Percentiles rank a stretch among this genome's conserved stretches.
phyloP scores from a whole-genome alignment of 768 basidiomycete species.

The Fibroporia radiculosa region DNA sequence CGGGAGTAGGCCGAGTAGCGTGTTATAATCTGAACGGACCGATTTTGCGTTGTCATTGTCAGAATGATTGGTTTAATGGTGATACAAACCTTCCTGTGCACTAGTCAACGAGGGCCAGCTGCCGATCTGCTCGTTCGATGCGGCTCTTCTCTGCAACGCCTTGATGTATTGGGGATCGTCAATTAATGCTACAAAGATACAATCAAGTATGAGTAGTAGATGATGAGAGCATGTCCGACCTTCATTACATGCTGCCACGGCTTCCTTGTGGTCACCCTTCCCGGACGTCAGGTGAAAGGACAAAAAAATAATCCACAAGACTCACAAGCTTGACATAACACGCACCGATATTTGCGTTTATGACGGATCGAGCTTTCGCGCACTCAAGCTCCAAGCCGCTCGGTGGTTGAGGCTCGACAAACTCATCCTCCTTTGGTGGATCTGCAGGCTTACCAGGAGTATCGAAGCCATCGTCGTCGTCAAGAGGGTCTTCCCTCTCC shows the following conservation, averaged over 20 bases:
- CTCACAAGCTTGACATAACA: slow-evolving; percentile 75
- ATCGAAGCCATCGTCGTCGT: slow-evolving; percentile 6
- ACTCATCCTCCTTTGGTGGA: slow-evolving; percentile 12
- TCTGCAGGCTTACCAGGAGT: slow-evolving; percentile 12
- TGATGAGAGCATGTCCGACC: too few species aligned
- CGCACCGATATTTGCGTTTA: slow-evolving; percentile 86
- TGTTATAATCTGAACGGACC: slow-evolving; percentile 57
- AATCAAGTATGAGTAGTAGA: not conserved
- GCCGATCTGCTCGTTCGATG: slow-evolving; percentile 70
- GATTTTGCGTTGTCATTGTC: not conserved
- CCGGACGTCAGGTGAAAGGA: not conserved
- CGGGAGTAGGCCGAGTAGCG: slow-evolving; percentile 59
- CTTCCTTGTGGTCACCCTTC: slow-evolving; percentile 74
- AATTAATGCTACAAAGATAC: slow-evolving; percentile 56
- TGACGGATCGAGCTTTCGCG: slow-evolving; percentile 55
- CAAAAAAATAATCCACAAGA: not conserved
- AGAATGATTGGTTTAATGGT: not conserved
- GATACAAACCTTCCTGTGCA: slow-evolving; percentile 70
- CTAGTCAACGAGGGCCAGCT: slow-evolving; percentile 79
- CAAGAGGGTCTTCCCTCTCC: slow-evolving; percentile 9
- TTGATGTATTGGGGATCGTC: slow-evolving; percentile 85
- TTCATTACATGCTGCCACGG: slow-evolving; percentile 73
- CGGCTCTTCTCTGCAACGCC: slow-evolving; percentile 82
- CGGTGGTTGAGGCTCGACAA: slow-evolving; percentile 14
- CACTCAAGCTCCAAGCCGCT: slow-evolving; percentile 37